Evolutionary conservation across 768 basidiomycete genomes (phyloP).

Genomic region (Psilocybe azurescens): DNA sequence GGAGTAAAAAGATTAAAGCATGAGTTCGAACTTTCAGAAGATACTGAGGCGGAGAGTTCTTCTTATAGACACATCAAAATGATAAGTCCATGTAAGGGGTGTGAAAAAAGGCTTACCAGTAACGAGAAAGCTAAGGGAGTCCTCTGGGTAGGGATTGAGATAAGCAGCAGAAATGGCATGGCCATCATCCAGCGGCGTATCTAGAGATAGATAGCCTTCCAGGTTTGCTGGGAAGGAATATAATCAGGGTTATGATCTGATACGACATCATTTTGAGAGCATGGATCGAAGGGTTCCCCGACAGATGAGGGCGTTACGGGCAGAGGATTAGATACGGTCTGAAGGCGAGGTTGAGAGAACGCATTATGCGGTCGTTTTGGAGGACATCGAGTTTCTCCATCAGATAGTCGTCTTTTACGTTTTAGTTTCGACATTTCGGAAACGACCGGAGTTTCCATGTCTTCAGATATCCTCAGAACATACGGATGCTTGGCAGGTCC

Average conservation of each 20-base stretch:
- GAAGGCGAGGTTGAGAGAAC: slow-evolving; percentile 21
- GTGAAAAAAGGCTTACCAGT: not conserved
- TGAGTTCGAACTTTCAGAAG: not conserved
- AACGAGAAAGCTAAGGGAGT: too few relatives aligned
- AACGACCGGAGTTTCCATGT: too few relatives aligned
- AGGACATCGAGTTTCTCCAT: slow-evolving; percentile 22
- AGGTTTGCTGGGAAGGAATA: slow-evolving; percentile 18
- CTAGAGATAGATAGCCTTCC: too few relatives aligned
- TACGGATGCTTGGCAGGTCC: slow-evolving; percentile 31
- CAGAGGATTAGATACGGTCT: slow-evolving; percentile 35
- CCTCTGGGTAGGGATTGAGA: too few relatives aligned
- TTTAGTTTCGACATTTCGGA: not conserved
- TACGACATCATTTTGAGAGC: too few relatives aligned
- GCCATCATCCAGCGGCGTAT: too few relatives aligned
- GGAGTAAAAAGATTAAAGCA: too few relatives aligned
- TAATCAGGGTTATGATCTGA: not conserved
- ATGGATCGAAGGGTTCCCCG: too few relatives aligned
- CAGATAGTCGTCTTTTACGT: slow-evolving; percentile 37
- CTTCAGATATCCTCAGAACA: too few relatives aligned
- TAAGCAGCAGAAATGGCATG: too few relatives aligned
- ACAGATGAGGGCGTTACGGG: slow-evolving; percentile 16
- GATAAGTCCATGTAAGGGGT: not conserved
- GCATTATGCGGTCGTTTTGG: slow-evolving; percentile 34
- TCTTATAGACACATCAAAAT: not conserved
- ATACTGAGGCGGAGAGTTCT: not conserved